Evolutionary conservation across 805 yeast genomes (phyloP).

Genomic region (Ogataea populi-albae): DNA sequence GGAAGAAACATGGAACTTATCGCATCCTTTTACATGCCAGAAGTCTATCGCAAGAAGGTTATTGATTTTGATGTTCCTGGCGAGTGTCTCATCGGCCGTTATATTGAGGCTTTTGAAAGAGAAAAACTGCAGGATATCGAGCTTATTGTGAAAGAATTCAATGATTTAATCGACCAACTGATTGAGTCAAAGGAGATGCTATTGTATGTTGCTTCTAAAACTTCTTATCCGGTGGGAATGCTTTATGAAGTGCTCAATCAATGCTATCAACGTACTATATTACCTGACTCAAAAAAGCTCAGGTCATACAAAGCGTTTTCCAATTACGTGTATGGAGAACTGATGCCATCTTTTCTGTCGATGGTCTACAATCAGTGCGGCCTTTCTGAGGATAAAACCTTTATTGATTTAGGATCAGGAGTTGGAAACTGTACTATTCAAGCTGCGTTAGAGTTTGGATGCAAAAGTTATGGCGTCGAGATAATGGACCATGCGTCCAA

Average conservation of each 20-base stretch:
- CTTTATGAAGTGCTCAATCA: conserved; percentile 70
- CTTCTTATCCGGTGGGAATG: conserved; percentile 38
- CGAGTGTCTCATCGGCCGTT: conserved; percentile 39
- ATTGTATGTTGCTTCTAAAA: conserved; percentile 14
- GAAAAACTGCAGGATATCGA: conserved; percentile 31
- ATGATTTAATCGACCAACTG: conserved; percentile 36
- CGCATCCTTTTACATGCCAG: conserved; percentile 41
- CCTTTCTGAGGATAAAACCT: conserved; percentile 51
- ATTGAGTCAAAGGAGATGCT: conserved; percentile 31
- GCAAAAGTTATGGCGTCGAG: conserved; percentile 85
- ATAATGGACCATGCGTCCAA: conserved; percentile 79
- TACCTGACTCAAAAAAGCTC: conserved; percentile 65
- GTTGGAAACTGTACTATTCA: conserved; percentile 91
- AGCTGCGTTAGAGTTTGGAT: conserved; percentile 84
- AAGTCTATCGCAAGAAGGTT: conserved; percentile 31
- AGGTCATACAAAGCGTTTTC: conserved; percentile 81
- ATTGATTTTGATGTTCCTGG: conserved; percentile 35
- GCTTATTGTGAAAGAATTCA: conserved; percentile 41
- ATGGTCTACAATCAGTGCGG: conserved; percentile 61
- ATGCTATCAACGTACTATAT: conserved; percentile 72
- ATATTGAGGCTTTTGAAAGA: conserved; percentile 32
- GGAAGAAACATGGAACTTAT: conserved; percentile 47
- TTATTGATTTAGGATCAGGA: conserved; percentile 90
- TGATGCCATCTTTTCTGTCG: conserved; percentile 73
- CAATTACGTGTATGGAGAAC: conserved; percentile 87